Evolutionary conservation across 139 green algal species (phyloP).

Genomic region (Chlamydomonas schloesseri): DNA sequence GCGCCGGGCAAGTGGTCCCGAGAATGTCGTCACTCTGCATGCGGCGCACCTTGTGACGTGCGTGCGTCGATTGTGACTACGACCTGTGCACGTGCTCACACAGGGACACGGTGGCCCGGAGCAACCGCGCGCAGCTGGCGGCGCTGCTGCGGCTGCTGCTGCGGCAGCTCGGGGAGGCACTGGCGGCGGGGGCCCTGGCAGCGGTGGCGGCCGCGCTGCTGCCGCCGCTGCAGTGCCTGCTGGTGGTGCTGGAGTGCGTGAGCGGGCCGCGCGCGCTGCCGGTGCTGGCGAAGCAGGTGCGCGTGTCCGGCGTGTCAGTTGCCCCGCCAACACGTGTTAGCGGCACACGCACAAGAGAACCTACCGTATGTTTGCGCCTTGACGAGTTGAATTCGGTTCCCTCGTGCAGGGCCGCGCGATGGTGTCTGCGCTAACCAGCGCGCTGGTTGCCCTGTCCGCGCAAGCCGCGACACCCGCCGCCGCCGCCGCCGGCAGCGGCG

Average conservation of each 20-base stretch:
- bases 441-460: neutral
- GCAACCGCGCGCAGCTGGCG: conserved; percentile 11
- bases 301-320: no score
- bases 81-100: no score
- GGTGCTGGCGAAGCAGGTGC: neutral
- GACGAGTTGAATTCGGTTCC: no score
- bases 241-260: conserved; percentile 19
- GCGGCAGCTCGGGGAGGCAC: neutral
- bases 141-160: neutral
- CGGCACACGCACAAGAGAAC: no score
- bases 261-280: neutral
- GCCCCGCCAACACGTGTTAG: no score
- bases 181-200: no score
- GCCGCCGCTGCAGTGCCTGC: conserved; percentile 37
- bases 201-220: neutral
- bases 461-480: no score
- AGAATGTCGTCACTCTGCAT: no score
- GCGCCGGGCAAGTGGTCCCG: no score
- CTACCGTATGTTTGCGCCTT: no score
- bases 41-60: no score
- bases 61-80: no score
- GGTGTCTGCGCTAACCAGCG: neutral
- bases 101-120: neutral
- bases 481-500: neutral
- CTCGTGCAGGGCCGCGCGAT: neutral